A percentile compares a stretch with the other conserved stretches of the same genome.
These are phyloP conservation scores for Liriodendron chinense DNA, from an alignment of 164 flowering plant species.

Conservation along the genomic window DNA sequence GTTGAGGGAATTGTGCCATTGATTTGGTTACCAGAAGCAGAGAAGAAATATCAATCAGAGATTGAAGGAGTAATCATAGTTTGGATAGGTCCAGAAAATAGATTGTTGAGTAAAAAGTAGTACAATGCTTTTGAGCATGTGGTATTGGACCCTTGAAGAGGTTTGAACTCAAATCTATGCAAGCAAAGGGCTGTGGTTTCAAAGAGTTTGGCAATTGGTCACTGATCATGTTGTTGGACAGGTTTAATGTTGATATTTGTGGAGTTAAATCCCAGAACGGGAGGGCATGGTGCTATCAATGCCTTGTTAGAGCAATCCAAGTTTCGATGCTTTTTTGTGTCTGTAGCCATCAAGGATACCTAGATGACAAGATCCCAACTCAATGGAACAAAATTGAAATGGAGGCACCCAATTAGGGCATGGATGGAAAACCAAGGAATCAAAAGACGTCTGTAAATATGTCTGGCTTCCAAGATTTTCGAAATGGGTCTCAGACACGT, in stretches of 20 bases:
- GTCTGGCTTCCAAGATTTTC: not conserved
- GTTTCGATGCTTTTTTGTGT: slow-evolving; percentile 11
- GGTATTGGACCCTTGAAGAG: slow-evolving; percentile 20
- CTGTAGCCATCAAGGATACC: slow-evolving; percentile 31
- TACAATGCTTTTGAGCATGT: not conserved
- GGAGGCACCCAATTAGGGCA: slow-evolving; percentile 25
- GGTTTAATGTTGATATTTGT: slow-evolving; percentile 3
- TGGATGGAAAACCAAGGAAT: not conserved
- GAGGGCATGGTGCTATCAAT: too few relatives aligned
- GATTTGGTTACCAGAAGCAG: slow-evolving; percentile 18
- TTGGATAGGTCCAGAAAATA: too few relatives aligned
- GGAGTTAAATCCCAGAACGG: too few relatives aligned
- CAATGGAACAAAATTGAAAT: slow-evolving; percentile 13
- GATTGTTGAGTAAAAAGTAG: too few relatives aligned
- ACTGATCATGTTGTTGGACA: slow-evolving; percentile 21
- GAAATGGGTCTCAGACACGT: not conserved
- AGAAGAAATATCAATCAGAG: not conserved
- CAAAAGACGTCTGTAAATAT: not conserved
- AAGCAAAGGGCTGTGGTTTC: not conserved
- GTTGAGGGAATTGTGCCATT: slow-evolving; percentile 29
- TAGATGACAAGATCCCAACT: slow-evolving; percentile 9
- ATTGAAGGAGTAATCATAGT: too few relatives aligned
- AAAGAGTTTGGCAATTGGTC: slow-evolving; percentile 15
- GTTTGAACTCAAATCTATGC: slow-evolving; percentile 21
- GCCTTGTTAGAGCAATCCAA: too few relatives aligned